These are phyloP conservation scores for Penicillium paxilli DNA, from an alignment of 495 filamentous ascomycete genomes.

Conservation along the genomic window DNA sequence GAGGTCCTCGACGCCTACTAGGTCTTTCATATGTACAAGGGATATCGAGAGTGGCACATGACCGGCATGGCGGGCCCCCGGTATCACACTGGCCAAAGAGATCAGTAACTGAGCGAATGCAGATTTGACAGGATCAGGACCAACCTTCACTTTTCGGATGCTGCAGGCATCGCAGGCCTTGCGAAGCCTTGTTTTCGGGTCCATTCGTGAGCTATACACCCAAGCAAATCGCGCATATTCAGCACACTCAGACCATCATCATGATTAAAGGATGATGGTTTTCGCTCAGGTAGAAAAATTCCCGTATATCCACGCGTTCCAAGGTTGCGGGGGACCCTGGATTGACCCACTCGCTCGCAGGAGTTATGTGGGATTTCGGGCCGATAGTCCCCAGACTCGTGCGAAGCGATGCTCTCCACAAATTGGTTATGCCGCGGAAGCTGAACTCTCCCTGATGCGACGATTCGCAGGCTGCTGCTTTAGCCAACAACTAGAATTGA, in stretches of 20 bases:
- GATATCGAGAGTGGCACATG: conserved; percentile 75
- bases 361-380: neutral
- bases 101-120: conserved; percentile 10
- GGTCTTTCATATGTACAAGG: conserved; percentile 81
- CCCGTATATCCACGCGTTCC: conserved; percentile 11
- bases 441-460: neutral
- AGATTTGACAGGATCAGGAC: conserved; percentile 11
- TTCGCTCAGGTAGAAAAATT: conserved; percentile 2
- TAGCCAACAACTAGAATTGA: no score
- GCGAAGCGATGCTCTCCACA: neutral
- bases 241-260: conserved; percentile 18
- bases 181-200: conserved; percentile 56
- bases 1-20: conserved; percentile 78
- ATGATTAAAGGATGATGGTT: conserved; percentile 1
- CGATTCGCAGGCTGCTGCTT: neutral
- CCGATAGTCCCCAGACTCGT: neutral
- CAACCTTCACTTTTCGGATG: conserved; percentile 81
- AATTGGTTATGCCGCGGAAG: neutral
- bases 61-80: conserved; percentile 73
- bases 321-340: conserved; percentile 15
- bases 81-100: conserved; percentile 68
- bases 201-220: conserved; percentile 31
- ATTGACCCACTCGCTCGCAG: conserved; percentile 13
- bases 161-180: conserved; percentile 87
- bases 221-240: conserved; percentile 28